Base-by-base conservation (phyloP, 768 basidiomycete genomes). In the Xerocomus brunneocitrinus region DNA sequence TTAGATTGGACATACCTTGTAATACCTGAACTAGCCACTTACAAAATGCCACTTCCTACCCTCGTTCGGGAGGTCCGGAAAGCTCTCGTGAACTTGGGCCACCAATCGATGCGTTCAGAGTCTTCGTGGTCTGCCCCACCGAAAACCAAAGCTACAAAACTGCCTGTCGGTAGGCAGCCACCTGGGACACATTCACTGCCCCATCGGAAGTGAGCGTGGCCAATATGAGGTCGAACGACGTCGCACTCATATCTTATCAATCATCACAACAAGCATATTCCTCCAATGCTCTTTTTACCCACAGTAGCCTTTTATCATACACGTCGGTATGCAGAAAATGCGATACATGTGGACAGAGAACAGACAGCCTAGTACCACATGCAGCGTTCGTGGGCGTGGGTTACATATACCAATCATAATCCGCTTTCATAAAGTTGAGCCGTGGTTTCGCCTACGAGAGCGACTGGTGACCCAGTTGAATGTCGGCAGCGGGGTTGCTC, bases 1-100 rank as follows among this genome's bases (percentile, higher is more conserved):
- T 4, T 24, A 69, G 69, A 47, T 34, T 69, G 69, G 68, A 62
- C 65, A 35, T 69, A 67, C 47, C 52, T 69, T 19, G 56, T 67
- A 24, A 24, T 57, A 14, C 69, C 69, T 19, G 38, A 49, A 30
- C 55, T 67, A 28, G n/a, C 58, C 46, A 43, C 59, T 2, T 71
- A 67, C 46, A 68, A 36, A 43, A 58, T 50, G 36, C 63, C 67
- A 10, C 52, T 69, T 2, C 57, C 62, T 2, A 56, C 53, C 22
- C 58, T 70, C 34, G 43, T 71, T 14, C 50, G 49, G 12, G 31
- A 48, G n/a, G 54, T 70, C 16, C 65, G 65, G 34, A 54, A 38
- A 25, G 69, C 61, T 1, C 52, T 69, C 3, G 31, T 53, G 13
- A 49, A 40, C 32, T 27, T 69, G 12, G 30, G 34, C 4, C 48